Evolutionary conservation across 768 basidiomycete genomes (phyloP), one percentile per base, ranked within the genome.

Genomic region (Gloeostereum incarnatum): DNA sequence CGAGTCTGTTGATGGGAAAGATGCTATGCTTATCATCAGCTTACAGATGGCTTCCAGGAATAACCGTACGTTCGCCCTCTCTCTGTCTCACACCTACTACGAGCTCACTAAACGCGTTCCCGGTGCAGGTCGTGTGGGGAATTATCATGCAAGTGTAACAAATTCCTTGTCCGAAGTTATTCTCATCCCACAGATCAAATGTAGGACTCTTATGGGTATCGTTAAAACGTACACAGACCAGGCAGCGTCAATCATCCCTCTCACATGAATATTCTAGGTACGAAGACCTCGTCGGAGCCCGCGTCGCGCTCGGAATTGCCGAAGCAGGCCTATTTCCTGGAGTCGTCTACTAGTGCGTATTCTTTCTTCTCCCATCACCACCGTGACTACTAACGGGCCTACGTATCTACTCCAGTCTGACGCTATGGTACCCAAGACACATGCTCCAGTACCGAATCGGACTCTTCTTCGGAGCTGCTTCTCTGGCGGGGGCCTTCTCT

Each of bases 271-370:
- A 13, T 29, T 11, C 26, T 45, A 81, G 80, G 18, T 82, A 77
- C 48, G 68, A 68, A 6, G 71, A 81, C 49, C 67, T 82, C 10
- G 68, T 79, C 9, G 78, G 66, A 14, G 63, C 62, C 7, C 69
- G 79, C 7, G 55, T 75, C 5, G 71, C 68, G 42, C 69, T 84
- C 0, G 83, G 82, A 2, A 49, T 79, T 2, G 69, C 78, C 0
- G 83, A 86, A 56, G 76, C 79, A 4, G 81, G 83, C 3, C 51
- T 83, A 7, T 85, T 80, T 54, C 81, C 83, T 8, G 81, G 81
- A 18, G 77, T 84, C 7, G 69, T 73, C 0, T 87, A 81, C 59
- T 85, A 81, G 81, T 81, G 39, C 31, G 69, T 53, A 3, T 22
- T 32, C 6, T 5, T 18, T 33, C 14, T 6, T 5, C 11, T 31